These are phyloP conservation scores for Aspergillus hiratsukae DNA, from an alignment of 2,329 filamentous ascomycete species.

Conservation along the genomic window DNA sequence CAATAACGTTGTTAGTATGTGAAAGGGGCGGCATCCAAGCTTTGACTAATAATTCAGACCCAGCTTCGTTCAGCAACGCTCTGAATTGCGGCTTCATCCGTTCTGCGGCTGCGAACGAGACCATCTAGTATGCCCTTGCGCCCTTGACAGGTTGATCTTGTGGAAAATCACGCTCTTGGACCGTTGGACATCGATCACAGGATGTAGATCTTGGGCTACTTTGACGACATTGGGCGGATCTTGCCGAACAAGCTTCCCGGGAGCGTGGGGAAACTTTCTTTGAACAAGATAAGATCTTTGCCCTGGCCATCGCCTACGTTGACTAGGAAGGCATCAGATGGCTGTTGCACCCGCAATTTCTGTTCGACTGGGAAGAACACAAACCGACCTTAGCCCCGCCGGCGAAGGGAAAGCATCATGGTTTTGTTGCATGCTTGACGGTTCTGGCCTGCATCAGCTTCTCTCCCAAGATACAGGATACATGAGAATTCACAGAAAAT, in stretches of 20 bases:
- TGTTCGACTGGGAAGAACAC: slow-evolving; percentile 14
- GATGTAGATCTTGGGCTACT: slow-evolving; percentile 10
- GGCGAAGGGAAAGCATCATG: slow-evolving; percentile 16
- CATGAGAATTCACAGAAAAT: background rate
- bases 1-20: background rate
- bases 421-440: slow-evolving; percentile 21
- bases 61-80: slow-evolving; percentile 14
- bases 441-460: background rate
- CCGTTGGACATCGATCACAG: background rate
- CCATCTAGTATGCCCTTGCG: slow-evolving; percentile 25
- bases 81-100: slow-evolving; percentile 20
- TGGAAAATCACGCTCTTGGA: slow-evolving; percentile 14
- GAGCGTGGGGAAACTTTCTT: slow-evolving; percentile 22
- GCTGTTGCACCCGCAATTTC: background rate
- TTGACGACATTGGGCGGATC: slow-evolving; percentile 33
- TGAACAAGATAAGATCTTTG: slow-evolving; percentile 28
- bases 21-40: background rate
- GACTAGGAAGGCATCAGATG: slow-evolving; percentile 21
- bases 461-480: background rate
- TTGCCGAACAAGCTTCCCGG: slow-evolving; percentile 31
- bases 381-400: slow-evolving; percentile 11
- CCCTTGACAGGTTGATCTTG: slow-evolving; percentile 16
- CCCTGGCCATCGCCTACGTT: slow-evolving; percentile 38
- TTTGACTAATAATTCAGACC: slow-evolving; percentile 11
- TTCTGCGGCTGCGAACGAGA: slow-evolving; percentile 15